Conservation (phyloP, 768 basidiomycete genomes). For the Pleurotus djamor region DNA sequence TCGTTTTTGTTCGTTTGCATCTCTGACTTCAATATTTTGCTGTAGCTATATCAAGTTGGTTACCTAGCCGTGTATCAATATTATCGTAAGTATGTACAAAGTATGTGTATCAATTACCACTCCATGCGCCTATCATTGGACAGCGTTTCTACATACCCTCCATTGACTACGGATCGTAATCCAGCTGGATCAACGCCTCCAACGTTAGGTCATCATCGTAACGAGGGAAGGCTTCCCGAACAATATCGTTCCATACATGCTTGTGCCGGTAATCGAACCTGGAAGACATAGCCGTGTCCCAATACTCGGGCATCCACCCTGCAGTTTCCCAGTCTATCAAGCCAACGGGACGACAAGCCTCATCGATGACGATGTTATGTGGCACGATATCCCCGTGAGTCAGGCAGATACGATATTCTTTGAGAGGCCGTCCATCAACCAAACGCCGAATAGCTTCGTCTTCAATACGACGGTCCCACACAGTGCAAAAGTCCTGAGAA, state of each 20-base stretch:
- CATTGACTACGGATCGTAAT: background rate
- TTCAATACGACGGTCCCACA: background rate
- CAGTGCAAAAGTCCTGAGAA: background rate
- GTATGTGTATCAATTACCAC: too few species aligned
- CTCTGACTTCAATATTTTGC: too few species aligned
- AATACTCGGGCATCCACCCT: slow-evolving; percentile 22
- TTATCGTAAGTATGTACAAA: too few species aligned
- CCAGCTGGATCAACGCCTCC: background rate
- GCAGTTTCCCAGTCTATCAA: slow-evolving; percentile 22
- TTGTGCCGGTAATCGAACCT: background rate
- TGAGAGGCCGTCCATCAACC: slow-evolving; percentile 5
- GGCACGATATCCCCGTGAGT: slow-evolving; percentile 33
- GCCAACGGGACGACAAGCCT: slow-evolving; percentile 14
- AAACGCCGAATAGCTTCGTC: slow-evolving; percentile 4
- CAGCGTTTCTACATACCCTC: too few species aligned
- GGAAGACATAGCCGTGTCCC: slow-evolving; percentile 12
- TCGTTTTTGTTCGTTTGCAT: background rate
- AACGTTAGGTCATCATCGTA: slow-evolving; percentile 8
- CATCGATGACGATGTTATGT: slow-evolving; percentile 31
- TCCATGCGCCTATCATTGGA: too few species aligned
- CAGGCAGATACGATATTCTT: slow-evolving; percentile 17
- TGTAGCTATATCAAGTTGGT: too few species aligned
- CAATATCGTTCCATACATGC: slow-evolving; percentile 8
- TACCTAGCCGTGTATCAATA: too few species aligned
- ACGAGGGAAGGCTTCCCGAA: slow-evolving; percentile 5